phyloP scores from a whole-genome alignment of 148 eudicot genomes.

The Suaeda aralocaspica region DNA sequence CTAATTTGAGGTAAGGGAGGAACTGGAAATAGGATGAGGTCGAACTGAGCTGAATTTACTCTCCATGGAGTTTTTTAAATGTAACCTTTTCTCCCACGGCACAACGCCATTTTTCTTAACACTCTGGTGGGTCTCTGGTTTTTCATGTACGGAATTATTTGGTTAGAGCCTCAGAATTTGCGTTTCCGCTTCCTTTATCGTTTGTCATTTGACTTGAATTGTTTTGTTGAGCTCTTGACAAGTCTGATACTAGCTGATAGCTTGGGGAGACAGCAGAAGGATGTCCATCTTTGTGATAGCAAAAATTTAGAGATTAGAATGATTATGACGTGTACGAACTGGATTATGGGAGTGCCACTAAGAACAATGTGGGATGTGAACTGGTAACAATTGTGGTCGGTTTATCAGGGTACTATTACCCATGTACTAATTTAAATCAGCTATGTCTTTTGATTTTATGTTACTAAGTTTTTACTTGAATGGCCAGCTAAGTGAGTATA shows the following conservation, averaged over 20 bases:
- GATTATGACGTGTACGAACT: background rate
- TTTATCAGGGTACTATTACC: background rate
- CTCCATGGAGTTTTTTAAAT: too few relatives aligned
- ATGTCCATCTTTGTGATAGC: background rate
- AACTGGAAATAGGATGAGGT: too few relatives aligned
- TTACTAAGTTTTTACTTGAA: background rate
- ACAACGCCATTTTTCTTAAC: too few relatives aligned
- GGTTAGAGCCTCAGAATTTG: background rate
- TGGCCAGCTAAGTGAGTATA: too few relatives aligned
- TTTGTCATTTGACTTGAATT: background rate
- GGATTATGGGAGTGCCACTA: background rate
- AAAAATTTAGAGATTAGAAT: background rate
- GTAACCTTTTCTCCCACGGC: too few relatives aligned
- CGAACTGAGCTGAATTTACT: too few relatives aligned
- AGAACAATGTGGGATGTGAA: background rate
- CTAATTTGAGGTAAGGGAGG: too few relatives aligned
- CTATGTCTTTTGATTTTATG: background rate
- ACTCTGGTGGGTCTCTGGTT: too few relatives aligned
- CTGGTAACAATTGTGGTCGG: background rate
- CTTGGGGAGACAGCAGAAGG: constrained; percentile 8
- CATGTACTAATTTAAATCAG: background rate
- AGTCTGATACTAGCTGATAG: constrained; percentile 50
- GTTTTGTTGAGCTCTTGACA: constrained; percentile 47
- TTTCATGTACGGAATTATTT: too few relatives aligned
- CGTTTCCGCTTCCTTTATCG: background rate